Evolutionary conservation across 2,329 filamentous ascomycete species (phyloP).

Genomic region (Pyrenochaeta sp.): DNA sequence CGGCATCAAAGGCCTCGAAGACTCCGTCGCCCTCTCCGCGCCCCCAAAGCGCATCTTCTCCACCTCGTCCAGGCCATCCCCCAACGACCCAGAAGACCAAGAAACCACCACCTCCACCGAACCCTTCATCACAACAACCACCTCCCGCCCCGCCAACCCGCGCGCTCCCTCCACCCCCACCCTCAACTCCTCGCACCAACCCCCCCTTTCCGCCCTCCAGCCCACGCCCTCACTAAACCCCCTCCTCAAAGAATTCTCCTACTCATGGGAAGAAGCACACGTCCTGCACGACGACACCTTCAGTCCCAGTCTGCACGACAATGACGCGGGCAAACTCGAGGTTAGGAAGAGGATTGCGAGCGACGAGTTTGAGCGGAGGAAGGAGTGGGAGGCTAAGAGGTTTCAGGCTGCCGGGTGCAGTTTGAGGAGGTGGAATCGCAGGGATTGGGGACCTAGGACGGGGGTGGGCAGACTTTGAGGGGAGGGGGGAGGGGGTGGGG

Average conservation of each 20-base stretch:
- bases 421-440: constrained; percentile 44
- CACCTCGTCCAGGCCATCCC: constrained; percentile 1
- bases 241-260: constrained; percentile 40
- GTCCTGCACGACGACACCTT: constrained; percentile 31
- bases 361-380: constrained; percentile 35
- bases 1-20: constrained; percentile 38
- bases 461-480: constrained; percentile 41
- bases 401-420: constrained; percentile 43
- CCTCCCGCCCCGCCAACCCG: not conserved
- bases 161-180: constrained; percentile 23
- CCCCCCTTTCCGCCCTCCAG: constrained; percentile 36
- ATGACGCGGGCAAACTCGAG: constrained; percentile 20
- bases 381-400: constrained; percentile 43
- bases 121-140: constrained; percentile 29
- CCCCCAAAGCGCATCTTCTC: constrained; percentile 24
- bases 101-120: constrained; percentile 25
- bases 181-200: constrained; percentile 36
- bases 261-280: constrained; percentile 37
- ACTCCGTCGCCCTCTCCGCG: constrained; percentile 29
- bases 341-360: constrained; percentile 35
- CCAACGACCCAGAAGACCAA: constrained; percentile 8
- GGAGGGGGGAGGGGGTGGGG: not conserved
- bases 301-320: too few species aligned
- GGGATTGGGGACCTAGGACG: constrained; percentile 46
- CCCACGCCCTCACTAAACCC: constrained; percentile 32